Conservation (phyloP, 805 yeast genomes). For the Candida germanica region DNA sequence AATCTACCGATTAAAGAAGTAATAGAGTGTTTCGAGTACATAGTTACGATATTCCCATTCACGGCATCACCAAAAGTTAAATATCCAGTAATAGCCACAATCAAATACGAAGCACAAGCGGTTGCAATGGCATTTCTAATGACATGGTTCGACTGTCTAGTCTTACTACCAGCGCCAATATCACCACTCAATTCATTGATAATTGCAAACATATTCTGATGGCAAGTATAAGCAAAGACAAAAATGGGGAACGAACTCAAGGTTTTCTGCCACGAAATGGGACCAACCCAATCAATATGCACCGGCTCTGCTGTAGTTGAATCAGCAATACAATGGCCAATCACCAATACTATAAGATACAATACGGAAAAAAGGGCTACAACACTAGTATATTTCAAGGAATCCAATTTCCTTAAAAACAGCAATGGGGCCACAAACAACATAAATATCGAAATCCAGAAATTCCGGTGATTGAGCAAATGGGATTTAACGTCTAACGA, state of each 20-base stretch:
- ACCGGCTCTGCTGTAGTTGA: conserved; percentile 9
- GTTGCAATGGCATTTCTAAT: conserved; percentile 52
- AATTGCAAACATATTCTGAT: conserved; percentile 76
- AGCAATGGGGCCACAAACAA: conserved; percentile 58
- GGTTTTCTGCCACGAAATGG: conserved; percentile 34
- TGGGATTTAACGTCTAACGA: conserved; percentile 26
- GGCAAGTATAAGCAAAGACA: conserved; percentile 79
- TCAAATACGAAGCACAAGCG: conserved; percentile 55
- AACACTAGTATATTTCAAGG: conserved; percentile 67
- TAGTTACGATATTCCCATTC: conserved; percentile 64
- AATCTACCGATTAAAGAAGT: conserved; percentile 54
- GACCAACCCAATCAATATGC: conserved; percentile 33
- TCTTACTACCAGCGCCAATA: conserved; percentile 35
- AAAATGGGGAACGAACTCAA: conserved; percentile 69
- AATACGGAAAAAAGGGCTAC: conserved; percentile 65
- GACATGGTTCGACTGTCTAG: conserved; percentile 48
- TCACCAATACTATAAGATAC: conserved; percentile 56
- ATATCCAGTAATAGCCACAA: conserved; percentile 69
- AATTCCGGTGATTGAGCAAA: conserved; percentile 32
- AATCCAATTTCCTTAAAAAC: conserved; percentile 59
- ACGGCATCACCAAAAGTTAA: conserved; percentile 67
- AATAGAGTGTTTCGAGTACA: conserved; percentile 55
- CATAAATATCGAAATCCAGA: conserved; percentile 55
- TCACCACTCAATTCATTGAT: conserved; percentile 58
- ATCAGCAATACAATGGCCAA: conserved; percentile 41